Evolutionary conservation across 1,284 basidiomycete genomes (phyloP), one percentile per base, ranked within the genome.

Genomic region (Lentinus polychrous): DNA sequence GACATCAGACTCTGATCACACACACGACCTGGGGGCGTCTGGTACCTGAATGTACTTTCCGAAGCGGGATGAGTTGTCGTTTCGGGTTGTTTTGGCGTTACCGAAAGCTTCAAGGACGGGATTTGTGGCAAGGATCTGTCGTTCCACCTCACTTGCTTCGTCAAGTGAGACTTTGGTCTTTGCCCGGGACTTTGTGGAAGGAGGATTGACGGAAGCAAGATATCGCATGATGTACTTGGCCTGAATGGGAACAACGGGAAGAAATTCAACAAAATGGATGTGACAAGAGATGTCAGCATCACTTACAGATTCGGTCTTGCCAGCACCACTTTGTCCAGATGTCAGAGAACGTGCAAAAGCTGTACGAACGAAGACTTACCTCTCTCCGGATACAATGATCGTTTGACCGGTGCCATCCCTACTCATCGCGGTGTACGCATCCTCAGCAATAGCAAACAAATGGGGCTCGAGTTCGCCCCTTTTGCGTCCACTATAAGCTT

Each of bases 201-300:
- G 82, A 47, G 94, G 93, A 57, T 98, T 94, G 43, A 99, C 93
- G 0, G 95, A 98, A 11, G 96, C 96, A 62, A 99, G 88, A 70
- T 99, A 99, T 52, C 96, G 85, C 84, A 99, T 94, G 66, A 99
- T 99, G 73, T 94, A 96, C 74, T 99, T 99, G 47, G 96, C 92
- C 87, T 90, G 57, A 43, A 51, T 46, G 46, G 48, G 37, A 32
- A 14, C 35, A 46, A 52, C 31, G 10, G 8, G 18, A 14, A 50
- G 51, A 34, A 58, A 52, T 31, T 3, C 40, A 22, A 20, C 7
- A 17, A n/a, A 33, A n/a, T 33, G 15, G 43, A 44, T 7, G 14
- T 31, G 43, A 48, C n/a, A n/a, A n/a, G n/a, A n/a, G n/a, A 8
- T 14, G 12, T 18, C 5, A 42, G 18, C 34, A 10, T 10, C 17